Evolutionary conservation across 805 yeast genomes (phyloP).

Genomic region (Candida vartiovaarae): DNA sequence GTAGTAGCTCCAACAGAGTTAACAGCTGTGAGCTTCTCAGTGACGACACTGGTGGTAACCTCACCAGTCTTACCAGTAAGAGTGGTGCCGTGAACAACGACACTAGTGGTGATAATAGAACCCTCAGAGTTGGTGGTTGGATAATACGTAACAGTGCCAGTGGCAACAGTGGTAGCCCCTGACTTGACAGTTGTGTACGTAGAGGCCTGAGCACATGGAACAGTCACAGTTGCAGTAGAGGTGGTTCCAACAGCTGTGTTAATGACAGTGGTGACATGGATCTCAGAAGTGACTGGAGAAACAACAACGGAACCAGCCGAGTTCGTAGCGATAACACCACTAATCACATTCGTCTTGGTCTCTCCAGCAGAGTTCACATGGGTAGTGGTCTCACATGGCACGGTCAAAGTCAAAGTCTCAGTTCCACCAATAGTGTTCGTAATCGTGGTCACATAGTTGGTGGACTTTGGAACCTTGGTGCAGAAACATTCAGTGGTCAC

Average conservation of each 20-base stretch:
- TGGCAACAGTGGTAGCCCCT: background rate
- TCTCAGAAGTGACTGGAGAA: background rate
- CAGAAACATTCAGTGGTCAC: background rate
- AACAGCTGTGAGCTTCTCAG: no score
- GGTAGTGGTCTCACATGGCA: conserved; percentile 3
- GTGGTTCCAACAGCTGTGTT: background rate
- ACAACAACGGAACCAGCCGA: background rate
- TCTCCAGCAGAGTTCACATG: conserved; percentile 1
- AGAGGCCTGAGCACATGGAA: conserved; percentile 1
- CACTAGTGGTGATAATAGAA: no score
- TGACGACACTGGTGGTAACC: no score
- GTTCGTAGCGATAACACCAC: conserved; percentile 3
- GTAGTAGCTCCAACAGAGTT: no score
- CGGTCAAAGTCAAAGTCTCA: conserved; percentile 1
- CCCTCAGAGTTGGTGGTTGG: conserved; percentile 1
- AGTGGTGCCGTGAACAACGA: no score
- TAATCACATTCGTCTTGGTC: conserved; percentile 1
- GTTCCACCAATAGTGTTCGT: conserved; percentile 5
- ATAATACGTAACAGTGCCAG: conserved; percentile 4
- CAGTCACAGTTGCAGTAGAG: background rate
- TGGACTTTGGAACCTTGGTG: background rate
- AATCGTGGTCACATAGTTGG: background rate
- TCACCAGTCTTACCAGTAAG: no score
- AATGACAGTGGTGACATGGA: background rate
- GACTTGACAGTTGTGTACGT: conserved; percentile 1